Evolutionary conservation across 345 rosid species (phyloP).

Genomic region (Isatis tinctoria): DNA sequence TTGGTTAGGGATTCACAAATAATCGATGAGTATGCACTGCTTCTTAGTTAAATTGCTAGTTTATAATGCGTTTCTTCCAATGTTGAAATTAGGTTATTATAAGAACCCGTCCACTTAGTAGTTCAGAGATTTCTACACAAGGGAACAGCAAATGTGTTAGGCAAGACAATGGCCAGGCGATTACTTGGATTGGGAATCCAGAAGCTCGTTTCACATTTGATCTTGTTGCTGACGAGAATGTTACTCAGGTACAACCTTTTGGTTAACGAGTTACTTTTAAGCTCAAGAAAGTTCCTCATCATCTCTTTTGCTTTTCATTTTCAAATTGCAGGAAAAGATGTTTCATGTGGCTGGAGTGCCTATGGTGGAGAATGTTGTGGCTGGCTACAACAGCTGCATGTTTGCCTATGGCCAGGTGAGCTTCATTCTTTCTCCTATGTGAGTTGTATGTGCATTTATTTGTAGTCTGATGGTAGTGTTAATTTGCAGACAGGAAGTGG

Average conservation of each 20-base stretch:
- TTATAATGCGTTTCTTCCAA: not conserved
- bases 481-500: conserved; percentile 93
- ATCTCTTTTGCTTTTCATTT: not conserved
- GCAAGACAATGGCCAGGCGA: conserved; percentile 79
- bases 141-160: conserved; percentile 70
- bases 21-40: not conserved
- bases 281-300: not conserved
- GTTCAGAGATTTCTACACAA: conserved; percentile 78
- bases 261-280: not conserved
- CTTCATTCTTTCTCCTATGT: not conserved
- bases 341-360: conserved; percentile 94
- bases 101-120: conserved; percentile 80
- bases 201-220: conserved; percentile 94
- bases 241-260: conserved; percentile 57
- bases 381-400: conserved; percentile 98
- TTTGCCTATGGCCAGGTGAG: conserved; percentile 98
- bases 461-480: conserved; percentile 3
- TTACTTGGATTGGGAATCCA: conserved; percentile 90
- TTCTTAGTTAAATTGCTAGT: too few relatives aligned
- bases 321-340: conserved; percentile 59
- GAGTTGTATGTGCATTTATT: not conserved
- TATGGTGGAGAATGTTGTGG: conserved; percentile 95
- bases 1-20: not conserved
- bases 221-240: conserved; percentile 84
- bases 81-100: conserved; percentile 58